These are phyloP conservation scores for Zymoseptoria crescenta DNA, from an alignment of 2,329 filamentous ascomycete genomes.

Conservation along the genomic window DNA sequence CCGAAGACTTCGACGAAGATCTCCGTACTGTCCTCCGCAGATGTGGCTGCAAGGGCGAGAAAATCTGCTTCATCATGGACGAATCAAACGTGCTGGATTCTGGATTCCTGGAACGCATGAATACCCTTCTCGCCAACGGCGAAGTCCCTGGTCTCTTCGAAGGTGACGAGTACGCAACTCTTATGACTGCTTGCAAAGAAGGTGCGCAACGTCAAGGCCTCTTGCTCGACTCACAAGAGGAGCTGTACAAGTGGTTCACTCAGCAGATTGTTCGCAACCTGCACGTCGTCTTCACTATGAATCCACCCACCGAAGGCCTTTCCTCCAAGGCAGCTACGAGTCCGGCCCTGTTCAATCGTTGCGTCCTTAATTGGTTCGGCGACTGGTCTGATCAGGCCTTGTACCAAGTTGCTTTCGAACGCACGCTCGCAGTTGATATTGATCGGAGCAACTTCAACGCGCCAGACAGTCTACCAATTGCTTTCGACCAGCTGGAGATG, in stretches of 20 bases:
- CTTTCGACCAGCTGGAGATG: conserved; percentile 74
- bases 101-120: conserved; percentile 98
- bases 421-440: conserved; percentile 92
- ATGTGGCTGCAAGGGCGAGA: conserved; percentile 95
- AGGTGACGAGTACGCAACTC: conserved; percentile 94
- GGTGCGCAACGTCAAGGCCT: conserved; percentile 93
- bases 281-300: conserved; percentile 99
- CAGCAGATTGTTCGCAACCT: conserved; percentile 98
- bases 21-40: conserved; percentile 85
- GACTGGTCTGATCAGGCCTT: conserved; percentile 99
- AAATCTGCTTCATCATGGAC: conserved; percentile 99
- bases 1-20: conserved; percentile 97
- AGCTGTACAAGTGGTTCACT: conserved; percentile 99
- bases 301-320: conserved; percentile 89
- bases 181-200: conserved; percentile 99
- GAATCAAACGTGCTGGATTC: conserved; percentile 98
- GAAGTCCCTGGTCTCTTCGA: conserved; percentile 98
- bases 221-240: conserved; percentile 92
- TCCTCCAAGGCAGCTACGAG: conserved; percentile 95
- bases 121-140: conserved; percentile 96
- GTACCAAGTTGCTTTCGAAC: conserved; percentile 92
- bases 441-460: conserved; percentile 79
- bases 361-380: conserved; percentile 98
- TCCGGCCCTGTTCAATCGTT: conserved; percentile 97
- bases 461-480: conserved; percentile 86